phyloP scores from a whole-genome alignment of 2,329 filamentous ascomycete species.

The Ceratocystis harringtonii region DNA sequence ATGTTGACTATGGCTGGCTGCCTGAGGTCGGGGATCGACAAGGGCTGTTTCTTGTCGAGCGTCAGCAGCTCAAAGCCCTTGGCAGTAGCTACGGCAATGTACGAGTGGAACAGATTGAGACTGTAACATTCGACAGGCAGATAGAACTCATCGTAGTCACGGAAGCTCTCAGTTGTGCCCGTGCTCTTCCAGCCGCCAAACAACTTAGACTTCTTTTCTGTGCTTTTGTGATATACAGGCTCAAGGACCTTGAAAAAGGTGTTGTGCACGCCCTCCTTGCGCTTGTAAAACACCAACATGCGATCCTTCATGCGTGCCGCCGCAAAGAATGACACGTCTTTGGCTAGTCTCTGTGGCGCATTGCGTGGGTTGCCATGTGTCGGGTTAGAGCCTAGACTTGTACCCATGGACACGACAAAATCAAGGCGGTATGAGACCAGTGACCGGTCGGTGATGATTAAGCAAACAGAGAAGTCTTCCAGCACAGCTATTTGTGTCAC shows the following conservation, averaged over 20 bases:
- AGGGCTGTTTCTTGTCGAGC: slow-evolving; percentile 90
- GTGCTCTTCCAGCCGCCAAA: slow-evolving; percentile 31
- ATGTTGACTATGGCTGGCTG: slow-evolving; percentile 70
- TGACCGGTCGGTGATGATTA: slow-evolving; percentile 81
- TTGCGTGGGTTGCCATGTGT: slow-evolving; percentile 58
- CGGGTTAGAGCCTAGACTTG: slow-evolving; percentile 41
- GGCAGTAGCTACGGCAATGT: slow-evolving; percentile 77
- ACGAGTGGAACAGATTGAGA: slow-evolving; percentile 91
- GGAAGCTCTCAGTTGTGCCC: slow-evolving; percentile 74
- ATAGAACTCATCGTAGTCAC: slow-evolving; percentile 97
- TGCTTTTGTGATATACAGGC: slow-evolving; percentile 83
- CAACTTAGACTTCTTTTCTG: slow-evolving; percentile 61
- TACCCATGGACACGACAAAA: slow-evolving; percentile 48
- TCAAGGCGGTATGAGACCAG: slow-evolving; percentile 91
- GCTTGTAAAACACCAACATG: slow-evolving; percentile 91
- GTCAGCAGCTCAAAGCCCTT: slow-evolving; percentile 94
- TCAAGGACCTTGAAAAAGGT: slow-evolving; percentile 97
- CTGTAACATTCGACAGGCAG: slow-evolving; percentile 89
- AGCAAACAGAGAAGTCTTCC: slow-evolving; percentile 86
- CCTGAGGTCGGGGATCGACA: slow-evolving; percentile 80
- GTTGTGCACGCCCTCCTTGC: slow-evolving; percentile 78
- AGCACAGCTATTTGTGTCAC: slow-evolving; percentile 90
- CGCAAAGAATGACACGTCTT: slow-evolving; percentile 93
- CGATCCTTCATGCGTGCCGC: slow-evolving; percentile 95
- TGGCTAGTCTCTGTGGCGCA: slow-evolving; percentile 81